Evolutionary conservation across 805 yeast species (phyloP).

Genomic region (Priceomyces carsonii): DNA sequence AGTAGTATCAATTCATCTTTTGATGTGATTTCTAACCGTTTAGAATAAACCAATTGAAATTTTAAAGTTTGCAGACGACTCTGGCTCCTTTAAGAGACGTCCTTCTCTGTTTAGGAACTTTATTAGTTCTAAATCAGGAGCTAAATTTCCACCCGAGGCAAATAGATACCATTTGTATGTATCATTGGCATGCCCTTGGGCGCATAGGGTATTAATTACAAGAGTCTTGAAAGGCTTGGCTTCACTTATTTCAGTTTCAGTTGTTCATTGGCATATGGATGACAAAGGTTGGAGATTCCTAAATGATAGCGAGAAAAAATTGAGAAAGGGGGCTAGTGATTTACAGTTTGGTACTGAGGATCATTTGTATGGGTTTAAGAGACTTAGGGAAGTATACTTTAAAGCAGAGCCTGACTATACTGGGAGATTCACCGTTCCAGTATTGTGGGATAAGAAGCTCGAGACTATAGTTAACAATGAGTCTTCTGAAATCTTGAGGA

Average conservation of each 20-base stretch:
- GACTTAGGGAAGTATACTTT: conserved; percentile 71
- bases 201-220: conserved; percentile 78
- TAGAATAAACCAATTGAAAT: conserved; percentile 32
- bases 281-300: conserved; percentile 87
- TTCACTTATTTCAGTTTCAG: conserved; percentile 62
- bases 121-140: conserved; percentile 57
- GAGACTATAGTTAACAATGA: conserved; percentile 89
- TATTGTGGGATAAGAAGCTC: conserved; percentile 84
- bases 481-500: conserved; percentile 84
- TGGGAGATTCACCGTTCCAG: conserved; percentile 91
- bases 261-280: conserved; percentile 92
- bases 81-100: conserved; percentile 24
- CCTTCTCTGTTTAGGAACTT: conserved; percentile 57
- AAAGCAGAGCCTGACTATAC: conserved; percentile 72
- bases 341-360: conserved; percentile 38
- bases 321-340: conserved; percentile 55
- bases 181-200: conserved; percentile 94
- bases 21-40: conserved; percentile 1
- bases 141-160: conserved; percentile 70
- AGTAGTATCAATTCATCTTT: not conserved
- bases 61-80: conserved; percentile 44
- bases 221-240: conserved; percentile 70
- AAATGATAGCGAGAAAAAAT: conserved; percentile 44
- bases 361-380: conserved; percentile 53
- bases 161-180: conserved; percentile 87